Evolutionary conservation across 2,329 filamentous ascomycete genomes (phyloP), one percentile per base, ranked within the genome.

Genomic region (Colletotrichum shisoi): DNA sequence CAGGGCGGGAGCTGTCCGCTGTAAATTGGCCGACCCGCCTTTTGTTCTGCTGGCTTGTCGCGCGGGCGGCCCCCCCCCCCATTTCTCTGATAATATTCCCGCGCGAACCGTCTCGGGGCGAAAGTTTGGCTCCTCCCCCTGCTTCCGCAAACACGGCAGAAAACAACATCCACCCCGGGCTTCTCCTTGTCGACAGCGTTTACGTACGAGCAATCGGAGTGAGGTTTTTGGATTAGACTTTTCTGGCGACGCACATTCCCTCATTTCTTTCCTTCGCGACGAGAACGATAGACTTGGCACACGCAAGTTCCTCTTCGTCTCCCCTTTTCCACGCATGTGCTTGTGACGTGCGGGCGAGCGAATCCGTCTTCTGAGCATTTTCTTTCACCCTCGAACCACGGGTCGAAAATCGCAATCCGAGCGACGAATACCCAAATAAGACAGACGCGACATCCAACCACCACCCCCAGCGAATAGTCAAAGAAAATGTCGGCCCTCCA

Each of bases 401-500:
- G n/a, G 31, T 39, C 63, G 19, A 39, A 27, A 48, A n/a, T 27
- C 52, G 27, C 31, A 44, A 53, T n/a, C 34, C 46, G 46, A 67
- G 60, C 52, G 45, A 15, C 58, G 51, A 45, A 37, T 11, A 12
- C 24, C 17, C 39, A n/a, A 24, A 44, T 27, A 34, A 42, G 13
- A 44, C 6, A 42, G 15, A 12, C 31, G 15, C 27, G n/a, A 53
- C n/a, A 15, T 2, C 21, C 21, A 34, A 39, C 12, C 6, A 19
- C 11, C 4, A 53, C 34, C 34, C n/a, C 24, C 34, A 1, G 8
- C 34, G 21, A 40, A 56, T 15, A 56, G 21, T 34, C 45, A 76
- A 69, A 62, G 75, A 76, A 69, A 62, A 76, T 79, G 76, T 80
- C 79, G 53, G 71, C 72, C 54, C 73, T 84, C 72, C 80, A 83